Percentiles rank a stretch among this genome's conserved stretches.
Conservation (phyloP, 495 filamentous ascomycete genomes). For the Neurospora sp. region DNA sequence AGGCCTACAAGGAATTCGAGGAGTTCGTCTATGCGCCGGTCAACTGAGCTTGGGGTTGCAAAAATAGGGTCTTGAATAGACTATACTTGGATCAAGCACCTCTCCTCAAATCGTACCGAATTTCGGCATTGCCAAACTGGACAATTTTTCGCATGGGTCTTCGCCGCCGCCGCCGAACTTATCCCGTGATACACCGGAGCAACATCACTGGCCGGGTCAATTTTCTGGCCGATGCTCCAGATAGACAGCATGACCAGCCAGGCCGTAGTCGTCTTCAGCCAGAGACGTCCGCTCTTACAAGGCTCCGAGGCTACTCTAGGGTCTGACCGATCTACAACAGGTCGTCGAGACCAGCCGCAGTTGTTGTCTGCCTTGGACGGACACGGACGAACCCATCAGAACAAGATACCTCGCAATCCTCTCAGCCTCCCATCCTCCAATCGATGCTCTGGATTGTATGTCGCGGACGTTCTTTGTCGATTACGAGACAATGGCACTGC, state of each 20-base stretch:
- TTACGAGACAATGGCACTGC: neutral
- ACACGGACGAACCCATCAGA: neutral
- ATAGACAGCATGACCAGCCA: neutral
- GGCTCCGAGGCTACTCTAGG: neutral
- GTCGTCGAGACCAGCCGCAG: neutral
- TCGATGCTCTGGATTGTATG: neutral
- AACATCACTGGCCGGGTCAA: neutral
- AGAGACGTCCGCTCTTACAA: neutral
- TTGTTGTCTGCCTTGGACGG: neutral
- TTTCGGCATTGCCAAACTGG: neutral
- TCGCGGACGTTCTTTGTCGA: neutral
- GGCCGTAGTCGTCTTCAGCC: neutral
- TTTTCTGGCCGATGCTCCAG: neutral
- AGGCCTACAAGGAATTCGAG: conserved; percentile 68
- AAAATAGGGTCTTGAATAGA: conserved; percentile 7
- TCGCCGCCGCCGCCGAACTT: neutral
- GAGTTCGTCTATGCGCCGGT: conserved; percentile 44
- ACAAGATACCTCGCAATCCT: neutral
- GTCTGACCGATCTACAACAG: neutral
- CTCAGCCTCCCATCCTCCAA: neutral
- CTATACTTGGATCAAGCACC: neutral
- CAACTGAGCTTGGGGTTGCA: neutral
- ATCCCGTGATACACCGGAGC: neutral
- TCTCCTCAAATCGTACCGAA: neutral
- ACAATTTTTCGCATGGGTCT: neutral